phyloP scores from a whole-genome alignment of 1,284 basidiomycete genomes.

The Tilletia indica region DNA sequence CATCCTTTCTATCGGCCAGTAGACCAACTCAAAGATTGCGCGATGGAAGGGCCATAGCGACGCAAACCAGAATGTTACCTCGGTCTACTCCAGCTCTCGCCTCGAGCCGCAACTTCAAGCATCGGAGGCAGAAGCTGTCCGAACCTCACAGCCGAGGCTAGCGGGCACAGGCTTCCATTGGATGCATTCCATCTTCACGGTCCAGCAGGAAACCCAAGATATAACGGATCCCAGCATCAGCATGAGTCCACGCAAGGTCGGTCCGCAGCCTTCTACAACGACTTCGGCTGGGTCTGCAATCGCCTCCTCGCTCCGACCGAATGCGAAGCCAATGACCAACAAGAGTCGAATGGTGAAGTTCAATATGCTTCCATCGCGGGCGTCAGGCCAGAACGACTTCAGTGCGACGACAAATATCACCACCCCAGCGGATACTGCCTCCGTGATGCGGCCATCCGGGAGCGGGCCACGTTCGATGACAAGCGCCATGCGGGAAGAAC shows the following conservation, averaged over 20 bases:
- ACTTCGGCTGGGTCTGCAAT: not conserved
- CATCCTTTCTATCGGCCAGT: too few species aligned
- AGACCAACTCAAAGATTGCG: too few species aligned
- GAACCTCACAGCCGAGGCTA: too few species aligned
- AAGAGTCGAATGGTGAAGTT: not conserved
- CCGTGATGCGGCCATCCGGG: not conserved
- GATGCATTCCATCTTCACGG: too few species aligned
- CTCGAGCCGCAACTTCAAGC: too few species aligned
- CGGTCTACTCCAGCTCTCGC: too few species aligned
- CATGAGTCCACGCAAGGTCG: not conserved
- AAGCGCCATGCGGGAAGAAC: not conserved
- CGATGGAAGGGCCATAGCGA: too few species aligned
- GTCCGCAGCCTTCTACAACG: not conserved
- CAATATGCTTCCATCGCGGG: not conserved
- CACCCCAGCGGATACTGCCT: not conserved
- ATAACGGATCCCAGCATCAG: constrained; percentile 6
- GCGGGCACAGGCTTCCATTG: too few species aligned
- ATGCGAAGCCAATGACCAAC: not conserved
- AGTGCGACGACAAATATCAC: not conserved
- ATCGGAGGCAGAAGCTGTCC: too few species aligned
- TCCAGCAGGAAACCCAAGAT: not conserved
- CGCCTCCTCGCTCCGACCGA: not conserved
- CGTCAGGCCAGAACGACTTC: not conserved
- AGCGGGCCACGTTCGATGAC: not conserved
- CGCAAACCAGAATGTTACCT: too few species aligned